Evolutionary conservation across 352 stramenopile genomes (phyloP), one percentile per base, ranked within the genome.

Genomic region (Blastocystis sp.): DNA sequence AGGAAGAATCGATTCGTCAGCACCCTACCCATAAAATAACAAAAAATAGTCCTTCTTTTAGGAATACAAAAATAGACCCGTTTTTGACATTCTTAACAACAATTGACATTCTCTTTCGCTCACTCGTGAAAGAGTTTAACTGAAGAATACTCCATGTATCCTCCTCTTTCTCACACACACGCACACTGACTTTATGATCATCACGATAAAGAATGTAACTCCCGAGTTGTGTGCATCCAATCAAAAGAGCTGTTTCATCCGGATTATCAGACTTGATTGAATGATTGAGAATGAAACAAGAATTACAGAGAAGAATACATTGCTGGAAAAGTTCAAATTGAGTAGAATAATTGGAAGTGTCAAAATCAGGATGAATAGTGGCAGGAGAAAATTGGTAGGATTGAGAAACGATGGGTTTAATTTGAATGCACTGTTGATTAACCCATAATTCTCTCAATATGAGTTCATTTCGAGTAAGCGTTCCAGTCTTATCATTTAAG

Each of bases 101-200:
- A 48, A 99, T 94, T 24, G 95, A 98, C 97, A 99, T 99, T 78
- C 97, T 92, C 91, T 99, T 99, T 15, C 97, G 92, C 70, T 98
- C 94, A 70, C 95, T 98, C 90, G 98, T 97, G 92, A 99, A 99
- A 90, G 98, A 96, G 66, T 98, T 96, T 4, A 98, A 93, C 64
- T 97, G 97, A 69, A 98, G 91, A 78, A 98, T 94, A 77, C 95
- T 91, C 92, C 95, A 98, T 24, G 93, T 94, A 92, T 94, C 42
- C 24, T 42, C 54, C 60, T 66, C 11, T 22, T 51, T 79, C 30
- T 81, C 73, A 11, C 15, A 33, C 48, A 89, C 68, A n/a, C 53
- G 44, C 13, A 81, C 33, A 19, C 5, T 15, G 13, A 81, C 42
- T 11, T 37, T 19, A 15, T n/a, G 24, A n/a, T 81, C 70, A 40